Conservation (phyloP, 2,329 filamentous ascomycete genomes). For the Fusarium albosuccineum region DNA sequence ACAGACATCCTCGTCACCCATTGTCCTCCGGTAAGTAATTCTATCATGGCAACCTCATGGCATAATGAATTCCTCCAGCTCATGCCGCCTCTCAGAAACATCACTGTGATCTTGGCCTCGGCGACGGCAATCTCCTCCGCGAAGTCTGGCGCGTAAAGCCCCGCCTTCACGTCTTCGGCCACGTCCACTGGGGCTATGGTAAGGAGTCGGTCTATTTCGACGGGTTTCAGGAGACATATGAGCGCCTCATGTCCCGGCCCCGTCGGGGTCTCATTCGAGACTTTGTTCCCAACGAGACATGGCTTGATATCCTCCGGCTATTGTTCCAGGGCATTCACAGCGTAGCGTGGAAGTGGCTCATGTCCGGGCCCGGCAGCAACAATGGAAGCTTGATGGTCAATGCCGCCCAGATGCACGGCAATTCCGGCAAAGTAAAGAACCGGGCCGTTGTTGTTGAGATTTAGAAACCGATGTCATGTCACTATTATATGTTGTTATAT, state of each 20-base stretch:
- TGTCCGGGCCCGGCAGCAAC: slow-evolving; percentile 65
- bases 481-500: not conserved
- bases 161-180: slow-evolving; percentile 84
- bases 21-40: slow-evolving; percentile 71
- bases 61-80: slow-evolving; percentile 3
- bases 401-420: slow-evolving; percentile 68
- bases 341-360: slow-evolving; percentile 68
- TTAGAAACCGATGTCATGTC: slow-evolving; percentile 19
- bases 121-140: slow-evolving; percentile 76
- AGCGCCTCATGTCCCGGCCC: slow-evolving; percentile 68
- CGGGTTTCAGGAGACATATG: slow-evolving; percentile 77
- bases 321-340: slow-evolving; percentile 60
- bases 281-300: slow-evolving; percentile 59
- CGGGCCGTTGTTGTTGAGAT: slow-evolving; percentile 54
- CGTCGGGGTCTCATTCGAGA: slow-evolving; percentile 60
- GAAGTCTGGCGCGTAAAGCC: slow-evolving; percentile 83
- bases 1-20: slow-evolving; percentile 87
- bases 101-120: slow-evolving; percentile 77
- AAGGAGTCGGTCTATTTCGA: slow-evolving; percentile 80
- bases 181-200: slow-evolving; percentile 83
- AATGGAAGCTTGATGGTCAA: slow-evolving; percentile 68
- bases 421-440: slow-evolving; percentile 62
- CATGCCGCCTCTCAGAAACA: slow-evolving; percentile 60
- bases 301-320: slow-evolving; percentile 61
- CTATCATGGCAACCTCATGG: not conserved